These are phyloP conservation scores for Pholiota microspora DNA, from an alignment of 768 basidiomycete species.

Conservation along the genomic window DNA sequence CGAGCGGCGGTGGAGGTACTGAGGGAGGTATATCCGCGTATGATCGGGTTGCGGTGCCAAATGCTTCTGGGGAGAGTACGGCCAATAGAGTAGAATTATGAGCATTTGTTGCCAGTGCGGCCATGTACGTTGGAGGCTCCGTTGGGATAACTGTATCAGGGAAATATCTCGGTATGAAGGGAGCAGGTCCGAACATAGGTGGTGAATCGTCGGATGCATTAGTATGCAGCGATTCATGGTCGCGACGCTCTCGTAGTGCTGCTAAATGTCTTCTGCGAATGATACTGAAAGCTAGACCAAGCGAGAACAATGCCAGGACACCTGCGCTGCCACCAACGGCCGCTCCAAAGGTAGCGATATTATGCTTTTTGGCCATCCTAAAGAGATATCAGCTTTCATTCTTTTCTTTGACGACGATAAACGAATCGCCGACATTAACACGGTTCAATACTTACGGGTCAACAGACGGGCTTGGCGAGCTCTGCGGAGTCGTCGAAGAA, in stretches of 20 bases:
- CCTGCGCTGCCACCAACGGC: slow-evolving; percentile 52
- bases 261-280: slow-evolving; percentile 42
- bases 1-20: slow-evolving; percentile 21
- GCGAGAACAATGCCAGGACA: slow-evolving; percentile 43
- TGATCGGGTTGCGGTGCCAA: slow-evolving; percentile 13
- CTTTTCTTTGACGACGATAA: slow-evolving; percentile 1
- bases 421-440: slow-evolving; percentile 28
- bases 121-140: slow-evolving; percentile 28
- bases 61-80: slow-evolving; percentile 16
- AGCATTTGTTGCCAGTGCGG: slow-evolving; percentile 16
- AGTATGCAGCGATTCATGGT: slow-evolving; percentile 27
- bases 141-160: slow-evolving; percentile 43
- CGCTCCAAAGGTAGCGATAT: slow-evolving; percentile 49
- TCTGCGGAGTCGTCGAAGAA: slow-evolving; percentile 8
- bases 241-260: slow-evolving; percentile 36
- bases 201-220: slow-evolving; percentile 36
- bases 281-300: slow-evolving; percentile 51
- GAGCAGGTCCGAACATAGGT: slow-evolving; percentile 41
- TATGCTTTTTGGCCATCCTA: slow-evolving; percentile 28
- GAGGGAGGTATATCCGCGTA: slow-evolving; percentile 31
- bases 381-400: slow-evolving; percentile 1
- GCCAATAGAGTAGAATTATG: slow-evolving; percentile 23
- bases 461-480: slow-evolving; percentile 22
- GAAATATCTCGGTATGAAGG: slow-evolving; percentile 58
- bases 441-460: slow-evolving; percentile 34